A percentile compares a stretch with the other conserved stretches of the same genome.
Conservation (phyloP, 2,329 filamentous ascomycete genomes). For the Trichophyton schoenleinii region DNA sequence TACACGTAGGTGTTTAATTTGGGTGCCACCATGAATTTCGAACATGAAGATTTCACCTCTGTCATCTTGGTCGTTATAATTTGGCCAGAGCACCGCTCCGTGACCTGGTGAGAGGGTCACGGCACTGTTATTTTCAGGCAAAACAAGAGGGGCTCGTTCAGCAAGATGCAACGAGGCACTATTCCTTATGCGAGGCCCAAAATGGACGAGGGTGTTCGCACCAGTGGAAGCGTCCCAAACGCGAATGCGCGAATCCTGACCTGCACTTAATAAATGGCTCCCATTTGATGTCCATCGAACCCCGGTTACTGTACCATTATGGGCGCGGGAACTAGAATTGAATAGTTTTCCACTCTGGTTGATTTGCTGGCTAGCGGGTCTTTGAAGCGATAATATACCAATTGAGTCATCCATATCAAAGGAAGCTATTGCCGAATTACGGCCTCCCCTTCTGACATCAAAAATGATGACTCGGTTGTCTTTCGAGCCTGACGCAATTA, state of each 20-base stretch:
- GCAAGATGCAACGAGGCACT: slow-evolving; percentile 44
- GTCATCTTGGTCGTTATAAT: slow-evolving; percentile 55
- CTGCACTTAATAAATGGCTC: slow-evolving; percentile 61
- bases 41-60: slow-evolving; percentile 61
- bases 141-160: slow-evolving; percentile 49
- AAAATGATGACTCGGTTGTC: slow-evolving; percentile 77
- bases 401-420: slow-evolving; percentile 75
- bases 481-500: slow-evolving; percentile 70
- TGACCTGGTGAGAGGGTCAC: slow-evolving; percentile 31
- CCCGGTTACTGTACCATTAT: slow-evolving; percentile 71
- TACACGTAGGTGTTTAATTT: slow-evolving; percentile 58
- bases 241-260: slow-evolving; percentile 70
- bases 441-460: slow-evolving; percentile 63
- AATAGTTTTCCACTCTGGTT: slow-evolving; percentile 25
- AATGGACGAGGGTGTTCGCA: slow-evolving; percentile 77
- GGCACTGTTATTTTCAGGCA: slow-evolving; percentile 47
- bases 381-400: slow-evolving; percentile 41
- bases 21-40: slow-evolving; percentile 62
- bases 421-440: slow-evolving; percentile 57
- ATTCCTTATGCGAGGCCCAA: slow-evolving; percentile 72
- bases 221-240: slow-evolving; percentile 76
- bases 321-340: slow-evolving; percentile 46
- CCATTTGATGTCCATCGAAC: slow-evolving; percentile 76
- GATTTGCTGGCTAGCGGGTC: slow-evolving; percentile 16
- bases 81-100: slow-evolving; percentile 68